phyloP scores from a whole-genome alignment of 495 filamentous ascomycete species.

The Recurvomyces mirabilis region DNA sequence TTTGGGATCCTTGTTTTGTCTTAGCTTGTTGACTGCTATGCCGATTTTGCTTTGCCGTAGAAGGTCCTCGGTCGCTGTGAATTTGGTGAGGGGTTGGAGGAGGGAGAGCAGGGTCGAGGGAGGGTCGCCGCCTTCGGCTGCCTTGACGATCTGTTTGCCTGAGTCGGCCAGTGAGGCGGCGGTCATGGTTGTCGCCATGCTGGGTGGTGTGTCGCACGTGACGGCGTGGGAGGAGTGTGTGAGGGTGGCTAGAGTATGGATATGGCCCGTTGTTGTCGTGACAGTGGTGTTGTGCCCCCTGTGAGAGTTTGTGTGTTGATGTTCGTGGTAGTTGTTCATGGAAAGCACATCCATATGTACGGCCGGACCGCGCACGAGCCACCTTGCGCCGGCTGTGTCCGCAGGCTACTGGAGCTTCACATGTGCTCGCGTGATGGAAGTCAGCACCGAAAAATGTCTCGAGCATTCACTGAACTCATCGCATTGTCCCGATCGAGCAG shows the following conservation, averaged over 20 bases:
- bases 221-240: background rate
- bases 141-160: conserved; percentile 67
- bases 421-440: too few relatives aligned
- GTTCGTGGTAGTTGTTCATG: too few relatives aligned
- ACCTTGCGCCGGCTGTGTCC: too few relatives aligned
- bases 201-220: too few relatives aligned
- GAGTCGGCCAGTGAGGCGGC: conserved; percentile 63
- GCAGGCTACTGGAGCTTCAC: too few relatives aligned
- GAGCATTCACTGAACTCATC: too few relatives aligned
- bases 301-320: too few relatives aligned
- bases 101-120: conserved; percentile 52
- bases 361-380: too few relatives aligned
- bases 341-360: too few relatives aligned
- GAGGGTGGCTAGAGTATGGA: background rate
- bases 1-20: conserved; percentile 61
- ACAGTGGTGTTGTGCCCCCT: too few relatives aligned
- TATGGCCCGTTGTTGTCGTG: background rate
- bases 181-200: conserved; percentile 48
- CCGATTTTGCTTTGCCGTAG: conserved; percentile 81
- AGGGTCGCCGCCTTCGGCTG: conserved; percentile 54
- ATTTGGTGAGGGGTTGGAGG: conserved; percentile 64
- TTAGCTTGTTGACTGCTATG: conserved; percentile 73
- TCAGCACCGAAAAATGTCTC: too few relatives aligned
- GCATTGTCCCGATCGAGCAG: too few relatives aligned
- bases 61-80: conserved; percentile 80